A percentile compares a stretch with the other conserved stretches of the same genome.
Evolutionary conservation across 2,329 filamentous ascomycete species (phyloP).

Genomic region (Trichoderma koningii): DNA sequence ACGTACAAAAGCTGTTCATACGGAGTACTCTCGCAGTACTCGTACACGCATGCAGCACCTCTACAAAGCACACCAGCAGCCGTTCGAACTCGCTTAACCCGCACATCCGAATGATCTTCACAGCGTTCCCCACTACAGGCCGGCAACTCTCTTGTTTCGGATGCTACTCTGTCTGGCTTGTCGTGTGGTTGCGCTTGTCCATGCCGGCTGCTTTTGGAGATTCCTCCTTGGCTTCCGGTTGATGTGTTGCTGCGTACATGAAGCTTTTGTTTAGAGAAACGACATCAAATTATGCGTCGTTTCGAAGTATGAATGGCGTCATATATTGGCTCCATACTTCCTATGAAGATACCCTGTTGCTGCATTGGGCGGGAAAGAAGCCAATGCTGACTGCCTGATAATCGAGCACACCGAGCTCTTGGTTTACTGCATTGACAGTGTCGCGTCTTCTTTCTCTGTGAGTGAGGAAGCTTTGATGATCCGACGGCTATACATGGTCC

Average conservation of each 20-base stretch:
- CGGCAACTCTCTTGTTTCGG: conserved; percentile 17
- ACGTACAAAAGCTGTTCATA: not conserved
- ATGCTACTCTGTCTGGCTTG: not conserved
- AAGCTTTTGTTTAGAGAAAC: not conserved
- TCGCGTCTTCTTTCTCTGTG: too few species aligned
- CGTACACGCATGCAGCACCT: not conserved
- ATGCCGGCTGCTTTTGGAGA: not conserved
- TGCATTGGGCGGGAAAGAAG: not conserved
- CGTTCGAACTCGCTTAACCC: conserved; percentile 9
- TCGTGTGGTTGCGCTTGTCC: not conserved
- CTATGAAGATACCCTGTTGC: not conserved
- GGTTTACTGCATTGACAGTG: not conserved
- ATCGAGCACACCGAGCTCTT: not conserved
- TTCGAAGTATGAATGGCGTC: not conserved
- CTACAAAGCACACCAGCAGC: not conserved
- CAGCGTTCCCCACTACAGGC: conserved; percentile 10
- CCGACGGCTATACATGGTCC: too few species aligned
- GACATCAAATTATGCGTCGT: not conserved
- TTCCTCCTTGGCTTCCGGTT: not conserved
- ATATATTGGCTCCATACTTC: not conserved
- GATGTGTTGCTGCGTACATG: conserved; percentile 2
- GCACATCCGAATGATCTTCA: conserved; percentile 17
- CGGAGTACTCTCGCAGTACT: not conserved
- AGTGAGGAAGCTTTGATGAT: too few species aligned
- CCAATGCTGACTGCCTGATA: not conserved